These are phyloP conservation scores for Calendula officinalis DNA, from an alignment of 129 eudicot genomes.

Conservation along the genomic window DNA sequence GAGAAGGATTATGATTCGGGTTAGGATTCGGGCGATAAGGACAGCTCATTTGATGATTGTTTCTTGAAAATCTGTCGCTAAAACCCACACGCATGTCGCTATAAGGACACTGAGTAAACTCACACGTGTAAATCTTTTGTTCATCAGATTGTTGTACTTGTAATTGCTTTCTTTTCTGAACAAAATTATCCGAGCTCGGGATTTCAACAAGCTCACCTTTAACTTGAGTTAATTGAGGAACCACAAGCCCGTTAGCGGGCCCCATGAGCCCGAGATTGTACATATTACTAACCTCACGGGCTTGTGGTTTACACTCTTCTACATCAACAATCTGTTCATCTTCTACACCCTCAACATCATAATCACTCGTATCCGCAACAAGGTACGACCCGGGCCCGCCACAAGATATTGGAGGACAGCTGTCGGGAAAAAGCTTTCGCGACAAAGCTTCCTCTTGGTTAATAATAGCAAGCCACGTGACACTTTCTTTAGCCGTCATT, in stretches of 20 bases:
- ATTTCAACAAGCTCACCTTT: constrained; percentile 57
- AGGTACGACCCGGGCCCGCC: constrained; percentile 46
- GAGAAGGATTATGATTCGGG: constrained; percentile 37
- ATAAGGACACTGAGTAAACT: constrained; percentile 57
- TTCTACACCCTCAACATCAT: constrained; percentile 68
- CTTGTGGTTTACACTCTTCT: constrained; percentile 56
- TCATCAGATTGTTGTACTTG: constrained; percentile 30
- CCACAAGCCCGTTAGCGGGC: constrained; percentile 4
- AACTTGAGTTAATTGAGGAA: constrained; percentile 43
- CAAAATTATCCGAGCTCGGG: constrained; percentile 30
- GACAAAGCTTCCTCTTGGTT: constrained; percentile 63
- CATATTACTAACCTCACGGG: constrained; percentile 36
- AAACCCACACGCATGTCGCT: constrained; percentile 52
- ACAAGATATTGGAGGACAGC: constrained; percentile 35
- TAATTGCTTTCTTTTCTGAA: constrained; percentile 46
- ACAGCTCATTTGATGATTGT: constrained; percentile 64
- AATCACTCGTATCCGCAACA: constrained; percentile 57
- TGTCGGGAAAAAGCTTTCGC: constrained; percentile 55
- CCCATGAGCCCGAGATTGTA: constrained; percentile 39
- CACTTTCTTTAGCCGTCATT: constrained; percentile 79
- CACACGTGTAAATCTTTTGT: constrained; percentile 55
- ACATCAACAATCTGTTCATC: constrained; percentile 45
- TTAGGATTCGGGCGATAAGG: constrained; percentile 40
- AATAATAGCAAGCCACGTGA: constrained; percentile 71
- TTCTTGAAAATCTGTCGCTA: constrained; percentile 50